Conservation (phyloP, 139 green algal species). For the Closterium sp. region DNA sequence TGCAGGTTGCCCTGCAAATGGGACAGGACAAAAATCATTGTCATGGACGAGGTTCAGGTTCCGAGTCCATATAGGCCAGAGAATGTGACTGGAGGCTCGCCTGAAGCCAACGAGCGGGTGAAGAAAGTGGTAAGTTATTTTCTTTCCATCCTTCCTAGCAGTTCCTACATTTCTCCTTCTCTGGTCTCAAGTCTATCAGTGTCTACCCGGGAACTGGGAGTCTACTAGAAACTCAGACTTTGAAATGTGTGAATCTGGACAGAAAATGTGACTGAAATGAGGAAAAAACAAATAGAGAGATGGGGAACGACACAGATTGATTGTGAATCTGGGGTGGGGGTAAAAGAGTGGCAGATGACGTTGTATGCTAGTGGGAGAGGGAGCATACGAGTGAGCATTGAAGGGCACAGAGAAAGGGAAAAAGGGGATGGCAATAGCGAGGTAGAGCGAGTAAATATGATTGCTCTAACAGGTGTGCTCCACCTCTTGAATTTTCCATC, state of each 20-base stretch:
- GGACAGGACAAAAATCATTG: conserved; percentile 69
- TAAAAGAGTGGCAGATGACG: not conserved
- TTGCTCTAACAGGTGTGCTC: no score
- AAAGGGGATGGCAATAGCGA: not conserved
- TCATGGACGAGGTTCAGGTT: conserved; percentile 71
- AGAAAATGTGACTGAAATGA: not conserved
- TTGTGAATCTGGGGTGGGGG: no score
- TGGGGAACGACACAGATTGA: not conserved
- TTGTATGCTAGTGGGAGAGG: not conserved
- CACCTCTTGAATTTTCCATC: no score
- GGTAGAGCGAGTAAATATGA: not conserved
- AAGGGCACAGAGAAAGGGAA: not conserved
- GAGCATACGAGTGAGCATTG: not conserved
- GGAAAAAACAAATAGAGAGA: not conserved
- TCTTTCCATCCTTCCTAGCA: not conserved
- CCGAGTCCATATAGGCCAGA: conserved; percentile 18
- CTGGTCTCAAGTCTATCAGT: not conserved
- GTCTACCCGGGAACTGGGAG: not conserved
- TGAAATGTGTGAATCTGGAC: not conserved
- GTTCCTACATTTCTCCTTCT: not conserved
- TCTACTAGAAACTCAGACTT: not conserved
- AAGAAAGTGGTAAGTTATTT: conserved; percentile 63
- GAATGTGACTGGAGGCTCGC: conserved; percentile 30
- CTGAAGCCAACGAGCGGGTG: conserved; percentile 59
- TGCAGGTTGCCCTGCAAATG: conserved; percentile 69